Conservation (phyloP, 768 basidiomycete species). For the Boletus fagicola region DNA sequence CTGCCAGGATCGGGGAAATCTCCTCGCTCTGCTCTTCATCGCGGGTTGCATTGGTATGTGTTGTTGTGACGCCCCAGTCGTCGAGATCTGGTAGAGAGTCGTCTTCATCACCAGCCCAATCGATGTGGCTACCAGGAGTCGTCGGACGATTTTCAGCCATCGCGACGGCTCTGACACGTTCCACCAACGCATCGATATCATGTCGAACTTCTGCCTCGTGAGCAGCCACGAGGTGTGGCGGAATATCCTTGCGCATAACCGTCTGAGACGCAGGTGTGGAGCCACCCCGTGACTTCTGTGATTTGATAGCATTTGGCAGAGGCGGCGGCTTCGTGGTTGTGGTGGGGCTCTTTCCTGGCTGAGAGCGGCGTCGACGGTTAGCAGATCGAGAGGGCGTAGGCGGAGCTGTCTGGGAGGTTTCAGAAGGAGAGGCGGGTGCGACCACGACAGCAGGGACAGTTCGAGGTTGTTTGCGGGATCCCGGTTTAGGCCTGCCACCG, state of each 20-base stretch:
- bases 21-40: constrained; percentile 36
- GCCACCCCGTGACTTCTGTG: constrained; percentile 35
- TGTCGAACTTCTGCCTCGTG: constrained; percentile 50
- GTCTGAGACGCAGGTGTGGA: constrained; percentile 25
- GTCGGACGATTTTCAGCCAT: constrained; percentile 66
- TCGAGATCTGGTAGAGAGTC: constrained; percentile 76
- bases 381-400: constrained; percentile 41
- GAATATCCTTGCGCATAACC: constrained; percentile 50
- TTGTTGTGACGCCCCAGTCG: constrained; percentile 75
- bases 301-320: constrained; percentile 24
- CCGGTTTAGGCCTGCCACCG: constrained; percentile 21
- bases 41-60: constrained; percentile 27
- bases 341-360: constrained; percentile 32
- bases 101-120: constrained; percentile 89
- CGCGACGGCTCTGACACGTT: constrained; percentile 70
- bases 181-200: constrained; percentile 74
- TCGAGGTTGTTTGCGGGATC: constrained; percentile 24
- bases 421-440: constrained; percentile 22
- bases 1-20: constrained; percentile 69
- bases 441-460: constrained; percentile 21
- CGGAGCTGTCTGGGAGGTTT: constrained; percentile 22
- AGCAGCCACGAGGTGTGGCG: constrained; percentile 50
- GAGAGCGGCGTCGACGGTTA: constrained; percentile 51
- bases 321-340: constrained; percentile 17
- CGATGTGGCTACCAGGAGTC: constrained; percentile 77